These are phyloP conservation scores for Rhodotorula sp. DNA, from an alignment of 1,284 basidiomycete genomes.

Conservation along the genomic window DNA sequence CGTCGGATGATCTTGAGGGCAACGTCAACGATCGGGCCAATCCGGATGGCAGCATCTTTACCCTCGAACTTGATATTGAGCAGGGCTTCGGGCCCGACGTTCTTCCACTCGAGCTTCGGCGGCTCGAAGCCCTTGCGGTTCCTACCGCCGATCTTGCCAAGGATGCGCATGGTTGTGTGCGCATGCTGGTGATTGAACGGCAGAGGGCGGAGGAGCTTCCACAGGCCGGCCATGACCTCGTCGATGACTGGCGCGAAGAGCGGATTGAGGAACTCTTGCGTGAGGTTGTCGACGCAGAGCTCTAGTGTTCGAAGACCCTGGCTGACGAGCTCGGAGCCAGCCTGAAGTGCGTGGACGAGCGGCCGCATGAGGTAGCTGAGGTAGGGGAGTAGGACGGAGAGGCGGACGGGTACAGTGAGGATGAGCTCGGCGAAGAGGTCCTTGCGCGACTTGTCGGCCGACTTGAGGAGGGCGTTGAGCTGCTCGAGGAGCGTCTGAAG, in stretches of 20 bases:
- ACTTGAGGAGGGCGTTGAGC: slow-evolving; percentile 82
- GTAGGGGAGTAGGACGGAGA: slow-evolving; percentile 94
- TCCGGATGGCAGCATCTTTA: slow-evolving; percentile 60
- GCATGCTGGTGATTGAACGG: slow-evolving; percentile 89
- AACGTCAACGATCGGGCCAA: slow-evolving; percentile 69
- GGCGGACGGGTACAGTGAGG: slow-evolving; percentile 90
- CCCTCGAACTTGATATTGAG: slow-evolving; percentile 73
- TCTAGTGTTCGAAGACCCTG: slow-evolving; percentile 96
- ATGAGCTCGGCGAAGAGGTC: slow-evolving; percentile 97
- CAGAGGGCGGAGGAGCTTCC: slow-evolving; percentile 83
- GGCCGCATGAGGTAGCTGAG: slow-evolving; percentile 96
- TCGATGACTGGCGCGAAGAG: slow-evolving; percentile 88
- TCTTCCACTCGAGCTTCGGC: slow-evolving; percentile 70
- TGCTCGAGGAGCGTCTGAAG: slow-evolving; percentile 96
- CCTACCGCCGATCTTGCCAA: slow-evolving; percentile 94
- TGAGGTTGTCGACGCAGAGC: slow-evolving; percentile 99
- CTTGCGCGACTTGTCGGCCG: slow-evolving; percentile 59
- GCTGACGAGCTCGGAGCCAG: slow-evolving; percentile 82
- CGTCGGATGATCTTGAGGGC: slow-evolving; percentile 67
- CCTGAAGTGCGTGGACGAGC: slow-evolving; percentile 84
- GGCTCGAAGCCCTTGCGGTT: slow-evolving; percentile 85
- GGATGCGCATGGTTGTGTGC: slow-evolving; percentile 91
- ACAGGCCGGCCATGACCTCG: slow-evolving; percentile 92
- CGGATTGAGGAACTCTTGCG: slow-evolving; percentile 96
- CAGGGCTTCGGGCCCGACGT: slow-evolving; percentile 66